Base-by-base conservation (phyloP, 257 asterid genomes). In the Prunella vulgaris region DNA sequence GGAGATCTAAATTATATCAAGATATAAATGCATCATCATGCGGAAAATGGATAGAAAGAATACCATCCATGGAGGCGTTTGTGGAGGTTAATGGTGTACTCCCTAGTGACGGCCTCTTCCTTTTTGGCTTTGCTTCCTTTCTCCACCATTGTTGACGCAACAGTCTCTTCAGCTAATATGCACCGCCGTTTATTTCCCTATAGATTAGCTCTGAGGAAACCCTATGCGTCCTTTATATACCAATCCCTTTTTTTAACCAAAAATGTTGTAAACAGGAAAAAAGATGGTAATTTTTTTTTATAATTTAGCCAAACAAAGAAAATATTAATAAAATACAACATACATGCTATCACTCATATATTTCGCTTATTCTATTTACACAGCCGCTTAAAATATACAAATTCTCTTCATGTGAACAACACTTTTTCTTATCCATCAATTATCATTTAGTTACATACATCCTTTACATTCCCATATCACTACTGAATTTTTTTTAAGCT, bases 1-100 rank as follows among this genome's bases (percentile, higher is more conserved):
- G 20, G 37, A 54, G 17, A 33, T 13, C 48, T 10, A 63, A 61
- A 42, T 1, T 12, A 12, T 42, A 21, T 28, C 44, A 46, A 7
- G 7, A 65, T n/a, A 15, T 0, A 64, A 21, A 42, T 4, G 54
- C 49, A 61, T 12, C 33, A n/a, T n/a, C n/a, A n/a, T n/a, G n/a
- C 38, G 22, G 14, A 28, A 76, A 71, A 66, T 74, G 79, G 24
- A 71, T 72, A 75, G 83, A 80, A 67, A 77, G 81, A 66, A 59
- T 79, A 84, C 89, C 89, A 84, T 79, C 85, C 85, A 62, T 84
- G 89, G 64, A 84, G 80, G 61, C 89, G 89, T 54, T 70, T 84
- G 72, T 84, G 87, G 5, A 84, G 87, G 54, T 84, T 82, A 61
- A 84, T 82, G 56, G 89, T 84, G 77, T 79, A 84, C 77, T 84